Evolutionary conservation across 2,329 filamentous ascomycete genomes (phyloP).

Genomic region (Diatrype stigma): DNA sequence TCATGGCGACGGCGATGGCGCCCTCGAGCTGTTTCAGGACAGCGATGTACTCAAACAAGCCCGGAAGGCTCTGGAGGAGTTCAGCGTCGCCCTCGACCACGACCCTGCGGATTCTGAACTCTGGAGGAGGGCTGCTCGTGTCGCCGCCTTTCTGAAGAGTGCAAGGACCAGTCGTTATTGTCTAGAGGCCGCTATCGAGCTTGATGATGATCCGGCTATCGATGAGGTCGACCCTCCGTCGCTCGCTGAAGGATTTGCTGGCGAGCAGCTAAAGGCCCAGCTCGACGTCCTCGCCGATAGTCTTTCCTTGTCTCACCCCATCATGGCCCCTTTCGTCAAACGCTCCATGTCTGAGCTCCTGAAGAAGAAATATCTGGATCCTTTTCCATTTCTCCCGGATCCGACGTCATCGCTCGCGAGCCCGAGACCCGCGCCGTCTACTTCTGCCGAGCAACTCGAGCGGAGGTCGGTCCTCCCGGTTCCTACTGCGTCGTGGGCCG

Average conservation of each 20-base stretch:
- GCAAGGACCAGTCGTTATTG: constrained; percentile 56
- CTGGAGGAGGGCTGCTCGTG: constrained; percentile 57
- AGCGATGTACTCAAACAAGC: constrained; percentile 34
- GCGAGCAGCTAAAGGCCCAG: constrained; percentile 56
- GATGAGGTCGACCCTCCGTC: constrained; percentile 60
- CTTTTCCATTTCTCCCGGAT: constrained; percentile 58
- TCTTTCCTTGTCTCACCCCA: constrained; percentile 55
- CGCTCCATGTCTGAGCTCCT: constrained; percentile 48
- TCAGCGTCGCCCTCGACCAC: constrained; percentile 55
- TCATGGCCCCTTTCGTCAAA: constrained; percentile 53
- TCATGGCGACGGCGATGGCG: no score
- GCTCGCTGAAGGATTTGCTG: constrained; percentile 59
- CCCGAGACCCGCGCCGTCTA: constrained; percentile 13
- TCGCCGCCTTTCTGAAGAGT: constrained; percentile 56
- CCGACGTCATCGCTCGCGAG: constrained; percentile 32
- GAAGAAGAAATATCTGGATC: constrained; percentile 53
- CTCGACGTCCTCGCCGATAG: constrained; percentile 51
- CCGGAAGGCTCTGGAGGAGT: constrained; percentile 50
- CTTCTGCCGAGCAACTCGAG: neutral
- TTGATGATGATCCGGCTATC: constrained; percentile 62
- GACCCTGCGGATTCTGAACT: constrained; percentile 65
- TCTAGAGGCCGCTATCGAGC: constrained; percentile 61
- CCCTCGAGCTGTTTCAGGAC: constrained; percentile 37
- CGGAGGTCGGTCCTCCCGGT: constrained; percentile 26
- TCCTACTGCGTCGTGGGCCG: constrained; percentile 36